phyloP scores from a whole-genome alignment of 2,329 filamentous ascomycete genomes.

The Pyricularia sp. region DNA sequence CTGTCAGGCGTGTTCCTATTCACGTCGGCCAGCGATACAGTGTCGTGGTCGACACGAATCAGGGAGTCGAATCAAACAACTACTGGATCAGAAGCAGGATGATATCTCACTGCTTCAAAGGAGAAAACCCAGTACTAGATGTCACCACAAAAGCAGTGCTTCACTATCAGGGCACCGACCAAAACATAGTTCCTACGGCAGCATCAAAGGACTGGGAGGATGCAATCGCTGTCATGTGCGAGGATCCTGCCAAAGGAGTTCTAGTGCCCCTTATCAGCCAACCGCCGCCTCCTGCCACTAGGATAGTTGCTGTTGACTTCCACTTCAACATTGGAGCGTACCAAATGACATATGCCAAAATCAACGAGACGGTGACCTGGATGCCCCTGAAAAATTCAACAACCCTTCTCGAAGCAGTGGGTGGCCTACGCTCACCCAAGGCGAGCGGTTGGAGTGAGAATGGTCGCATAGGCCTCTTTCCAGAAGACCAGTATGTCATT shows the following conservation, averaged over 20 bases:
- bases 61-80: constrained; percentile 9
- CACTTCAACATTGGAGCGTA: constrained; percentile 6
- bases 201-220: constrained; percentile 6
- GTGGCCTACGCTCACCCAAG: not conserved
- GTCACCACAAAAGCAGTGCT: constrained; percentile 2
- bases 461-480: constrained; percentile 3
- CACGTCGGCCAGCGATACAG: constrained; percentile 26
- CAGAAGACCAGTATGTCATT: constrained; percentile 6
- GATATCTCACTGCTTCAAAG: constrained; percentile 15
- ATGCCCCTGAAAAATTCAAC: constrained; percentile 6
- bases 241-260: constrained; percentile 4
- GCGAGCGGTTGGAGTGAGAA: not conserved
- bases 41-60: constrained; percentile 21
- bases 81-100: constrained; percentile 25
- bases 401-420: constrained; percentile 4
- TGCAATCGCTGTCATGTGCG: constrained; percentile 2
- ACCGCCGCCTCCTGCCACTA: constrained; percentile 5
- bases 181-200: not conserved
- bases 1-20: constrained; percentile 21
- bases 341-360: constrained; percentile 6
- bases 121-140: constrained; percentile 5
- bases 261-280: constrained; percentile 3
- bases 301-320: constrained; percentile 6
- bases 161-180: constrained; percentile 3
- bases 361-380: constrained; percentile 7